phyloP scores from a whole-genome alignment of 208 protist genomes.

The Phytomonas francai region DNA sequence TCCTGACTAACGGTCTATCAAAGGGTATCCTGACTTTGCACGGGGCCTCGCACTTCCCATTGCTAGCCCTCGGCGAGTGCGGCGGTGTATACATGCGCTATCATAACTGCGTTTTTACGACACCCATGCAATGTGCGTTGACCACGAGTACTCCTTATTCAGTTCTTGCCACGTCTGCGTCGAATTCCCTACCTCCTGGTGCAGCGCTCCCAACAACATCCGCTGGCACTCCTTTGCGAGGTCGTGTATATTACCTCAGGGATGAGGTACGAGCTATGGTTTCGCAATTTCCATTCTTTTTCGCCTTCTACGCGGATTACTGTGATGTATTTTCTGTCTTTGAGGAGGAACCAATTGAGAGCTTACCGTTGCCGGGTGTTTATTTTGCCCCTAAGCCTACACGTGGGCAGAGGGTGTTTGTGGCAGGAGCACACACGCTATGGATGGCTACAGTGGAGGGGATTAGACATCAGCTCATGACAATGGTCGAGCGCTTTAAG shows the following conservation, averaged over 20 bases:
- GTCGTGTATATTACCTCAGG: slow-evolving; percentile 1
- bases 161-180: slow-evolving; percentile 4
- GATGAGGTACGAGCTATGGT: slow-evolving; percentile 22
- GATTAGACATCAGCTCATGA: slow-evolving; percentile 48
- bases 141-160: slow-evolving; percentile 20
- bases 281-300: slow-evolving; percentile 52
- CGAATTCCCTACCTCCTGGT: neutral
- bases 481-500: slow-evolving; percentile 36
- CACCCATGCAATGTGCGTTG: slow-evolving; percentile 11
- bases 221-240: neutral
- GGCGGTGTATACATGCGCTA: slow-evolving; percentile 27
- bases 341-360: slow-evolving; percentile 36
- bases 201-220: neutral
- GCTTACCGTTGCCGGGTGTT: slow-evolving; percentile 45
- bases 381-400: slow-evolving; percentile 36
- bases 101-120: slow-evolving; percentile 29
- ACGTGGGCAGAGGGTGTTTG: slow-evolving; percentile 36
- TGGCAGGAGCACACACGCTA: slow-evolving; percentile 38
- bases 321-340: slow-evolving; percentile 61
- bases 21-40: slow-evolving; percentile 45
- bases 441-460: slow-evolving; percentile 52
- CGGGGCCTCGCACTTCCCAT: slow-evolving; percentile 16
- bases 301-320: slow-evolving; percentile 52
- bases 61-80: slow-evolving; percentile 17
- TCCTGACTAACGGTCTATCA: slow-evolving; percentile 39